Conservation (phyloP, 140 eudicot species). For the Erigeron philadelphicus region DNA sequence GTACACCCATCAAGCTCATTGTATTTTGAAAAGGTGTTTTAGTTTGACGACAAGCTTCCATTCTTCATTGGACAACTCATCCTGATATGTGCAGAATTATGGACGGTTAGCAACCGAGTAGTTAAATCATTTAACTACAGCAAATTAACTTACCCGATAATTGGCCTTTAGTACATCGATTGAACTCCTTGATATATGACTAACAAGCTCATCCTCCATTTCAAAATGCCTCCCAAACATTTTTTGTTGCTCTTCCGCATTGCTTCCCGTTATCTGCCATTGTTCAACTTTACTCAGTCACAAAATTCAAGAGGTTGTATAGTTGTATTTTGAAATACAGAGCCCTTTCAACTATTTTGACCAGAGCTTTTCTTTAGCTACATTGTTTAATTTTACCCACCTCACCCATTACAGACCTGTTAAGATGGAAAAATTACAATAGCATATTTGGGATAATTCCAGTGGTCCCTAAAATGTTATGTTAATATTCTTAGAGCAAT, state of each 20-base stretch:
- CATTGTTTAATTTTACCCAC: background rate
- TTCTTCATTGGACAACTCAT: slow-evolving; percentile 62
- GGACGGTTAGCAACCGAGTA: background rate
- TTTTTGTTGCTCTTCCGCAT: slow-evolving; percentile 79
- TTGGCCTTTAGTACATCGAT: slow-evolving; percentile 66
- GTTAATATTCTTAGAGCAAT: no score
- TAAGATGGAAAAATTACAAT: no score
- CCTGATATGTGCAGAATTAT: slow-evolving; percentile 36
- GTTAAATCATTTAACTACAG: background rate
- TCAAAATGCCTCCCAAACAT: slow-evolving; percentile 93
- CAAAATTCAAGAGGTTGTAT: no score
- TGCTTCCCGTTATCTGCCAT: slow-evolving; percentile 63
- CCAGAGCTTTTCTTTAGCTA: background rate
- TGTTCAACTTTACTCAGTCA: background rate
- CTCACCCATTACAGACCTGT: background rate
- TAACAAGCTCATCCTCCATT: slow-evolving; percentile 83
- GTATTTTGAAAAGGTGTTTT: slow-evolving; percentile 73
- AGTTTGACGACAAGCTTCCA: slow-evolving; percentile 62
- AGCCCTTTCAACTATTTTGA: no score
- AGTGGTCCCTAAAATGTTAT: no score
- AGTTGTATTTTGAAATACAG: no score
- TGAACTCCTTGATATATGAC: slow-evolving; percentile 71
- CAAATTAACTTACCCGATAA: slow-evolving; percentile 48
- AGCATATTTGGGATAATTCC: no score
- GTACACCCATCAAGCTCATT: slow-evolving; percentile 25